Evolutionary conservation across 805 yeast genomes (phyloP), one percentile per base, ranked within the genome.

Genomic region (Myxozyma neglecta): DNA sequence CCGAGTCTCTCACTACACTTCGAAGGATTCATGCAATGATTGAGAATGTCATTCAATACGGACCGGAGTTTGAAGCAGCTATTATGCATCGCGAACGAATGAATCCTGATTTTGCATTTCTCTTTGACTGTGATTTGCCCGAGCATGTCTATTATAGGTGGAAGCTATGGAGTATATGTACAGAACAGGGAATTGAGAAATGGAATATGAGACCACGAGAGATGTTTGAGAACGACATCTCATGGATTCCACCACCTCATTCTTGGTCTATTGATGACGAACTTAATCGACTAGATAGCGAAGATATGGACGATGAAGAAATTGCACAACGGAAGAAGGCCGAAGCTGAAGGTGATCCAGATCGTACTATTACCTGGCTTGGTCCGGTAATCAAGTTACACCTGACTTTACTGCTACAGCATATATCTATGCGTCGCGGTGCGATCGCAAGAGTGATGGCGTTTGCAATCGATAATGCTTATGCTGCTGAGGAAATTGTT

Each of bases 391-490:
- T 49, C 13, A 39, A 50, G 37, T 51, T 58, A 24, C 73, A 70
- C 49, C 57, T 71, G 51, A 56, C 54, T 32, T 53, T 70, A 24
- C 68, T 71, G 18, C 59, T 70, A 34, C 69, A 65, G 56, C 65
- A 69, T 53, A 59, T 65, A n/a, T 60, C 71, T 24, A 55, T 57
- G 55, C 60, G 70, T 10, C 63, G 74, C 29, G 73, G 72, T 8
- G 59, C 70, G 6, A 69, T 71, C 14, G 74, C 74, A 9, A 60
- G 73, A 11, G 64, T 70, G 14, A 70, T 69, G 70, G 73, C 69
- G 34, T 71, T 71, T 64, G 72, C 71, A 13, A 56, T 71, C 16
- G 66, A 63, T 20, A 64, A 70, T 42, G 63, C 64, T 13, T 43
- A 56, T 20, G 68, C 70, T 14, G 72, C 70, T 4, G 60, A 52